These are phyloP conservation scores for Leccinum fibrillosum DNA, from an alignment of 768 basidiomycete genomes.

Conservation along the genomic window DNA sequence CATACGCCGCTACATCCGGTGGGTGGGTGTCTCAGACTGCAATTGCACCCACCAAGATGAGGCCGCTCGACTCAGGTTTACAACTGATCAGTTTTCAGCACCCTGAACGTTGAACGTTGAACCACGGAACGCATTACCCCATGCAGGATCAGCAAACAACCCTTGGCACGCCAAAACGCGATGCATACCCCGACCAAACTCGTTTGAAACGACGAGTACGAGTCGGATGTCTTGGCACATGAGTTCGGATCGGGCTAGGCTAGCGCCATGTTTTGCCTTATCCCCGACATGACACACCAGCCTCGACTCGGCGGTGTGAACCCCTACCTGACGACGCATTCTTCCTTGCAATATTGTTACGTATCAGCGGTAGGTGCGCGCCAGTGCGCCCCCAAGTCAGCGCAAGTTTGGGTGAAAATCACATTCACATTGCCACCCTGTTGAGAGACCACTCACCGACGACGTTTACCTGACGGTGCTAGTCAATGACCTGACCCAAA, in stretches of 20 bases:
- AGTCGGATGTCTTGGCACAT: not conserved
- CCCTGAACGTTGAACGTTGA: not conserved
- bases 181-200: not conserved
- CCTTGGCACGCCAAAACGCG: not conserved
- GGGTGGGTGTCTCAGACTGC: not conserved
- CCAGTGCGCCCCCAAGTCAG: not conserved
- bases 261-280: no score
- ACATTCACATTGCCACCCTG: not conserved
- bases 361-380: conserved; percentile 29
- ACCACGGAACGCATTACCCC: not conserved
- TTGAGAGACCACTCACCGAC: not conserved
- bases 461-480: not conserved
- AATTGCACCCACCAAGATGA: not conserved
- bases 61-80: not conserved
- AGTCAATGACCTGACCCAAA: not conserved
- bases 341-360: no score
- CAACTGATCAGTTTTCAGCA: not conserved
- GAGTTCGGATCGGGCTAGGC: not conserved
- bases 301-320: no score
- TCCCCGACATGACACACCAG: no score
- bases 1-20: not conserved
- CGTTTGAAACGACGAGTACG: no score
- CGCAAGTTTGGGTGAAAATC: not conserved
- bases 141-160: not conserved
- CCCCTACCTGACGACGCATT: no score